phyloP scores from a whole-genome alignment of 495 filamentous ascomycete genomes.

The Bombardia bombarda region DNA sequence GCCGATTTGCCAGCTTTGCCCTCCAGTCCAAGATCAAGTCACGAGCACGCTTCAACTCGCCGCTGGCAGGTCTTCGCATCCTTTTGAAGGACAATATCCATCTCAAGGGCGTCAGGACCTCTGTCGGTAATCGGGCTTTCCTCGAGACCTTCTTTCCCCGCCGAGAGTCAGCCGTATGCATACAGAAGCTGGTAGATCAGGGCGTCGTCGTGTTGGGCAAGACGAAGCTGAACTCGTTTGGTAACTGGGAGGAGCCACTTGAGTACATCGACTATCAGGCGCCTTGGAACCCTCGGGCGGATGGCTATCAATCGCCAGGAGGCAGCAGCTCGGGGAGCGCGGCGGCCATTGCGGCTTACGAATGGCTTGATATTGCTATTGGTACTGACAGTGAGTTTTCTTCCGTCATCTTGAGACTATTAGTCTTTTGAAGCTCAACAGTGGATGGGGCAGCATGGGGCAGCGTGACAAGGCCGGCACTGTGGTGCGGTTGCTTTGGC shows the following conservation, averaged over 20 bases:
- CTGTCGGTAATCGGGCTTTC: background rate
- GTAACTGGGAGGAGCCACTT: background rate
- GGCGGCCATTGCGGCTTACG: slow-evolving; percentile 2
- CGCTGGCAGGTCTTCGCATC: slow-evolving; percentile 2
- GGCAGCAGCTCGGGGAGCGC: slow-evolving; percentile 4
- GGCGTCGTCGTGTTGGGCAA: slow-evolving; percentile 3
- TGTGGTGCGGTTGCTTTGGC: background rate
- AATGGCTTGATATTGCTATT: slow-evolving; percentile 6
- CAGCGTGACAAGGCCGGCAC: background rate
- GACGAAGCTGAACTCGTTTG: background rate
- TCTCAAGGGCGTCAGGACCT: slow-evolving; percentile 1
- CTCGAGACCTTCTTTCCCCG: background rate
- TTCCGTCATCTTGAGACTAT: no score
- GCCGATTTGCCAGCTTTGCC: background rate
- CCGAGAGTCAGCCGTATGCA: background rate
- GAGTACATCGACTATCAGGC: slow-evolving; percentile 1
- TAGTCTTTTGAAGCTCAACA: no score
- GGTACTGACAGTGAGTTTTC: slow-evolving; percentile 3
- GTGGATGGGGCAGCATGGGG: background rate
- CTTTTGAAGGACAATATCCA: slow-evolving; percentile 6
- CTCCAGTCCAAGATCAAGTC: background rate
- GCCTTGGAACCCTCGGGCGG: slow-evolving; percentile 4
- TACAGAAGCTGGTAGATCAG: background rate
- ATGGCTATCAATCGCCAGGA: slow-evolving; percentile 2
- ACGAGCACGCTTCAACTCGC: background rate